Base-by-base conservation (phyloP, 148 eudicot species). In the Cornus controversa region DNA sequence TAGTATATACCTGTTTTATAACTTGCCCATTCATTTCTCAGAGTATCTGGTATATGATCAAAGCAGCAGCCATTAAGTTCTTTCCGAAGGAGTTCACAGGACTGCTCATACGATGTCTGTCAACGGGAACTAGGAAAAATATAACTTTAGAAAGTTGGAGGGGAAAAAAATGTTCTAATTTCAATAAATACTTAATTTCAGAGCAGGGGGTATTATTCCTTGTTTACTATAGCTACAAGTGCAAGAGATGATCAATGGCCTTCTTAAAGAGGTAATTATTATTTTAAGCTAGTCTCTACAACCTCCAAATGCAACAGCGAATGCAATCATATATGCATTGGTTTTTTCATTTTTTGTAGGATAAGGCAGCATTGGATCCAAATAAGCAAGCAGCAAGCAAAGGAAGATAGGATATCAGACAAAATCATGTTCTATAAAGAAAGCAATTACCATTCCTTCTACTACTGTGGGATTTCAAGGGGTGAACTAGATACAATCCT, bases 31-130 rank as follows among this genome's bases (percentile, higher is more conserved):
- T 88, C 88, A 69, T 84, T 84, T 71, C 80, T 80, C 74, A 88
- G 83, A 29, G 87, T 84, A 42, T 86, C 89, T 15, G 89, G 86
- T 31, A 88, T 86, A 63, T 78, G 72, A 84, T 88, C 91, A 74
- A 88, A 88, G 87, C 89, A 88, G 62, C 78, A 82, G 16, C 83
- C 81, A 24, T 54, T 67, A 65, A 88, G 81, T 80, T 88, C 91
- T 60, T 73, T 79, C 53, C 73, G 54, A 57, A 88, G 84, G 66
- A 58, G 24, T 78, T 80, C 85, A 80, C 89, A 77, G 50, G 91
- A 85, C 72, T 76, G 86, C 74, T 86, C 83, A 85, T 83, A 84
- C 15, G 88, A 88, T 72, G 77, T 77, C 91, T 88, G 87, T 67
- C 80, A 50, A 78, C 9, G 67, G 54, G 80, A 80, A 87, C 64